A percentile compares a stretch with the other conserved stretches of the same genome.
Conservation (phyloP, 331 rosid genomes). For the Dryas integrifolia region DNA sequence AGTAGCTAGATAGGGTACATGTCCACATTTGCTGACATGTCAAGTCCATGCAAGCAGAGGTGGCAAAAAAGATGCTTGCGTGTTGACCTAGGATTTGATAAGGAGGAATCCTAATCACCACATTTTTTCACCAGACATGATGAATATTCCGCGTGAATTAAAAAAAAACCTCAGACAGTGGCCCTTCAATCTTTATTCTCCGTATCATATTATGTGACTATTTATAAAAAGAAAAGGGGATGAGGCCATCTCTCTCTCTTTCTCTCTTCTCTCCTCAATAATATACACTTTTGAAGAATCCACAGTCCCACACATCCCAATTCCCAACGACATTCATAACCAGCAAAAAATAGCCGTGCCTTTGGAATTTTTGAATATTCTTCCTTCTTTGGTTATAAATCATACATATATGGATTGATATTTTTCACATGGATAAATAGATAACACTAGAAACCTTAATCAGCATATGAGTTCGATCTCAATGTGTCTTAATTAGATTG, state of each 20-base stretch:
- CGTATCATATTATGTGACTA: slow-evolving; percentile 26
- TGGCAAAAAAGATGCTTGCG: slow-evolving; percentile 27
- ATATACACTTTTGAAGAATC: slow-evolving; percentile 55
- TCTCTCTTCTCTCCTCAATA: slow-evolving; percentile 39
- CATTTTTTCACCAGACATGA: slow-evolving; percentile 38
- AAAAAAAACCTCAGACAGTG: slow-evolving; percentile 42
- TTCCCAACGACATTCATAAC: slow-evolving; percentile 37
- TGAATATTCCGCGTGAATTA: slow-evolving; percentile 45
- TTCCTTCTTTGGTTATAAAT: background rate
- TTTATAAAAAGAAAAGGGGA: slow-evolving; percentile 27
- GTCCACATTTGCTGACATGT: slow-evolving; percentile 27
- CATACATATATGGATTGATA: background rate
- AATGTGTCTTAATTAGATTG: background rate
- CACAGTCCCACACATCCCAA: slow-evolving; percentile 19
- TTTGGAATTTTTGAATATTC: slow-evolving; percentile 45
- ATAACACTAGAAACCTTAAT: slow-evolving; percentile 18
- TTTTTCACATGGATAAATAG: slow-evolving; percentile 9
- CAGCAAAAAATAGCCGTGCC: slow-evolving; percentile 47
- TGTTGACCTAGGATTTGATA: slow-evolving; percentile 50
- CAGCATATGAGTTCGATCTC: no score
- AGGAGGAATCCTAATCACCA: slow-evolving; percentile 51
- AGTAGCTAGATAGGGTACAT: background rate
- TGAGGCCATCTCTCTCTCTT: slow-evolving; percentile 26
- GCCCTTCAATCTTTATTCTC: slow-evolving; percentile 49
- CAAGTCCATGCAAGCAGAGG: slow-evolving; percentile 16